These are phyloP conservation scores for Pilaira anomala DNA, from an alignment of 192 early-diverging fungal genomes.

Conservation along the genomic window DNA sequence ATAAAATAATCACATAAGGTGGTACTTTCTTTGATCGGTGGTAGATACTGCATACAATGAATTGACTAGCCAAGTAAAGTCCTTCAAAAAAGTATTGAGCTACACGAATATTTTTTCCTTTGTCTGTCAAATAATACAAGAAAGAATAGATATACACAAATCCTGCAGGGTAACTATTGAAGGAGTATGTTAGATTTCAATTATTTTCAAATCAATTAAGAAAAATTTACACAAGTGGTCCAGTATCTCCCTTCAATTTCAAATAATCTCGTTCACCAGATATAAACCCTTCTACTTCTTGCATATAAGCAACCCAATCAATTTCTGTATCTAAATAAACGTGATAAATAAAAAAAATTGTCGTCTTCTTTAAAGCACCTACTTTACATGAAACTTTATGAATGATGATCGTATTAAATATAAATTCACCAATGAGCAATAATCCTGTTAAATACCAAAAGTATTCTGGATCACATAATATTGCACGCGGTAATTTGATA, in stretches of 20 bases:
- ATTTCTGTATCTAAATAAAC: constrained; percentile 82
- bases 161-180: constrained; percentile 82
- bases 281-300: constrained; percentile 77
- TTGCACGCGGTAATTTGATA: constrained; percentile 1
- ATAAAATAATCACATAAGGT: constrained; percentile 57
- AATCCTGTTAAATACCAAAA: constrained; percentile 45
- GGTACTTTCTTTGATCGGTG: constrained; percentile 51
- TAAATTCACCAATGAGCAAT: constrained; percentile 47
- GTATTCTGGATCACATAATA: constrained; percentile 46
- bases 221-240: constrained; percentile 79
- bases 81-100: constrained; percentile 86
- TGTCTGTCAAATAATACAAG: constrained; percentile 65
- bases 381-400: constrained; percentile 58
- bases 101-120: constrained; percentile 62
- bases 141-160: constrained; percentile 84
- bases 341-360: background rate
- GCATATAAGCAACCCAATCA: constrained; percentile 97
- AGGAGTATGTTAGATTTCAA: background rate
- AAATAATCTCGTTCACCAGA: constrained; percentile 82
- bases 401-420: constrained; percentile 56
- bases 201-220: background rate
- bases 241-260: constrained; percentile 82
- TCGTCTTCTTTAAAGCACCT: background rate
- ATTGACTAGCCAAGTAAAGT: constrained; percentile 68
- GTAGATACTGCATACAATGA: constrained; percentile 69